phyloP scores from a whole-genome alignment of 371 early-diverging fungal genomes.

The Apophysomyces variabilis region DNA sequence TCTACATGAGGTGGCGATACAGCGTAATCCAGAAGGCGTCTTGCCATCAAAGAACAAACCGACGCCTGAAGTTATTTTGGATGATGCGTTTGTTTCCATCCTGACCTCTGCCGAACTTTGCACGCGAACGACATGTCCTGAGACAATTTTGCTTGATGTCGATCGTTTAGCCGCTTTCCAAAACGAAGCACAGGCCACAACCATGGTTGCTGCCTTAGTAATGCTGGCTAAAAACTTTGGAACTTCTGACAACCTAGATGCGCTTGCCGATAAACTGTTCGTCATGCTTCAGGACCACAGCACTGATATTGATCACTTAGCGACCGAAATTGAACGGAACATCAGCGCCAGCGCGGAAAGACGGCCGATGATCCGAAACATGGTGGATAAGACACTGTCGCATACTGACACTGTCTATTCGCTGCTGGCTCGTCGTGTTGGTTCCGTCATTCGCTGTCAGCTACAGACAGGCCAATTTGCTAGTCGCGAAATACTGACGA shows the following conservation, averaged over 20 bases:
- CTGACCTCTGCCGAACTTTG: constrained; percentile 41
- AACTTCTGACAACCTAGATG: constrained; percentile 27
- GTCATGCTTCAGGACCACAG: constrained; percentile 55
- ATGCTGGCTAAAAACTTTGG: constrained; percentile 73
- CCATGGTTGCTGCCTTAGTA: constrained; percentile 67
- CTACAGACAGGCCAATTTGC: constrained; percentile 59
- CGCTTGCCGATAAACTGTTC: constrained; percentile 55
- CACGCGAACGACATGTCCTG: constrained; percentile 52
- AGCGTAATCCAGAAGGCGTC: constrained; percentile 70
- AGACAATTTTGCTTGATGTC: constrained; percentile 72
- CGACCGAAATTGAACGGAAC: constrained; percentile 44
- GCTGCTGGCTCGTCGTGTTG: constrained; percentile 66
- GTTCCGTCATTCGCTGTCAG: constrained; percentile 52
- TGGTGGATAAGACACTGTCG: constrained; percentile 77
- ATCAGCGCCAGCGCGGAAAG: constrained; percentile 39
- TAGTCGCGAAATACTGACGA: constrained; percentile 47
- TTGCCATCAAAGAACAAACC: constrained; percentile 30
- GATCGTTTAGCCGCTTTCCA: constrained; percentile 64
- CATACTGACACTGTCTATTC: constrained; percentile 71
- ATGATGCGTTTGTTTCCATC: constrained; percentile 67
- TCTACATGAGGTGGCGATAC: constrained; percentile 43
- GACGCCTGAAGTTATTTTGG: constrained; percentile 44
- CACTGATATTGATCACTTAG: constrained; percentile 56
- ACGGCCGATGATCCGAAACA: constrained; percentile 54
- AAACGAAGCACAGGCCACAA: constrained; percentile 70